Evolutionary conservation across 2,329 filamentous ascomycete genomes (phyloP), one percentile per base, ranked within the genome.

Genomic region (Dichotomopilus funicola): DNA sequence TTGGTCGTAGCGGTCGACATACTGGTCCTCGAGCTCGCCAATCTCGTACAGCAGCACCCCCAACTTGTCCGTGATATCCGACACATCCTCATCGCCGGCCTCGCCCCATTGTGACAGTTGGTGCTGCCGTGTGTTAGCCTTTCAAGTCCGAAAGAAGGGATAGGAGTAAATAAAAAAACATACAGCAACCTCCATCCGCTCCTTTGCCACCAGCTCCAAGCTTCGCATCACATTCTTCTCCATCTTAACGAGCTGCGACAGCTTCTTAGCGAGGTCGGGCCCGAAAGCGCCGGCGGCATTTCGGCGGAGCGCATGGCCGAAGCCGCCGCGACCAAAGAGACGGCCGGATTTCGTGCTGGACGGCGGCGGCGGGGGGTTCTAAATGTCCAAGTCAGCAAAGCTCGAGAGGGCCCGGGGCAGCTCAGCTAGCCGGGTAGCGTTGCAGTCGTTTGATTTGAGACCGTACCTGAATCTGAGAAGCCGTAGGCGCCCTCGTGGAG

Each of bases 141-240:
- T 36, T n/a, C 35, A 10, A 10, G 40, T 46, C 41, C 7, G 40
- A 12, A 44, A 45, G 3, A n/a, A 2, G 13, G 7, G 13, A 5
- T 5, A n/a, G 33, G 5, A 27, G n/a, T 11, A 34, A 11, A 5
- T 11, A 12, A 10, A 4, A 41, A 11, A 27, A 81, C 89, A 68
- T 88, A 96, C 91, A 68, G 94, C 94, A 63, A 96, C 92, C 68
- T 97, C 94, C 91, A 97, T 97, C 66, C 94, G 86, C 79, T 99
- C 94, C 68, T 91, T 87, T 46, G 91, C 91, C 53, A 97, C 94
- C 49, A 90, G 81, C 72, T 99, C 94, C 80, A 97, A 86, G 71
- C 91, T 96, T 73, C 94, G 90, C 94, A 99, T 99, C 55, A 96
- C 89, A 71, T 99, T 97, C 85, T 99, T 99, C 78, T 99, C 94